These are phyloP conservation scores for Hibiscus mutabilis DNA, from an alignment of 345 rosid species.

Conservation along the genomic window DNA sequence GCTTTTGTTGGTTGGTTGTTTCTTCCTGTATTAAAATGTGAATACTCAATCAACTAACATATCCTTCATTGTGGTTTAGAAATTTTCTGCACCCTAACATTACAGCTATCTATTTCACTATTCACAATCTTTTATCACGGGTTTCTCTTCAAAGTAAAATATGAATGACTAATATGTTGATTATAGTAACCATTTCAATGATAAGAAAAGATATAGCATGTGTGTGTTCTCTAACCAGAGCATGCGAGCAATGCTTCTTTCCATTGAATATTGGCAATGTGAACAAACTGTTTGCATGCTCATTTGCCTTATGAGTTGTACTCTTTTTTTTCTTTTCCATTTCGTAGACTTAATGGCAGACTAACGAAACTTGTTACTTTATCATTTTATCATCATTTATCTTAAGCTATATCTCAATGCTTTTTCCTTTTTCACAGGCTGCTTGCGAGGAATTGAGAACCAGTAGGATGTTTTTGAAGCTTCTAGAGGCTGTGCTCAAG, in stretches of 20 bases:
- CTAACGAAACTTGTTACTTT: neutral
- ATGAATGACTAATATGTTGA: neutral
- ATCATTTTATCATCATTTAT: neutral
- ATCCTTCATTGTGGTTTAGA: neutral
- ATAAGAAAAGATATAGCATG: neutral
- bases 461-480: conserved; percentile 89
- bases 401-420: neutral
- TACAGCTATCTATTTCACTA: neutral
- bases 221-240: neutral
- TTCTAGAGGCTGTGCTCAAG: conserved; percentile 90
- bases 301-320: neutral
- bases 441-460: conserved; percentile 93
- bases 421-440: conserved; percentile 37
- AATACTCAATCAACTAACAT: neutral
- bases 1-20: neutral
- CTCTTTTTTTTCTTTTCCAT: neutral
- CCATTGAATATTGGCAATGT: neutral
- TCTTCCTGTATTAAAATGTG: neutral
- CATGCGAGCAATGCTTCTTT: neutral
- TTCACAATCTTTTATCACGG: neutral
- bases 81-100: neutral
- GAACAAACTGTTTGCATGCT: neutral
- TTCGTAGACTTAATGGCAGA: neutral
- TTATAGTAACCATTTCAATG: neutral
- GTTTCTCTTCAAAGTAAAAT: neutral